These are phyloP conservation scores for Solanum raphanifolium DNA, from an alignment of 257 asterid species.

Conservation along the genomic window DNA sequence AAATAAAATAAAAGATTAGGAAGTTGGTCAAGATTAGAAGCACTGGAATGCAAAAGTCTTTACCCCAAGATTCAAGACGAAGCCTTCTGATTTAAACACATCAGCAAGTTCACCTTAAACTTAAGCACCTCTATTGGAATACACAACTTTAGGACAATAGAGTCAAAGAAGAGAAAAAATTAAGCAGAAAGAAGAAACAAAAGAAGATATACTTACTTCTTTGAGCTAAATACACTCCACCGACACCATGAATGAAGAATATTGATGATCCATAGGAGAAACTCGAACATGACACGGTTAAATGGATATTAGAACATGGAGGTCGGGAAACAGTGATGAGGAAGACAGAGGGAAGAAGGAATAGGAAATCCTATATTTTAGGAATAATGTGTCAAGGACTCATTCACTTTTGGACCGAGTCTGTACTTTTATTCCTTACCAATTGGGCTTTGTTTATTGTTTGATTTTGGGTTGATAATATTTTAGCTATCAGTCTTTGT, in stretches of 20 bases:
- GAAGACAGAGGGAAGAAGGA: not conserved
- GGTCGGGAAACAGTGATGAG: not conserved
- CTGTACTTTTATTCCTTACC: not conserved
- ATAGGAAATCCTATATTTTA: no score
- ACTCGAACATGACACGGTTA: not conserved
- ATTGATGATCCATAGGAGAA: not conserved
- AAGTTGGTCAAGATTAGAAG: not conserved
- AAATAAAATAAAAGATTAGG: not conserved
- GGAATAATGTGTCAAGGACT: no score
- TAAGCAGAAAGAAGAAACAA: not conserved
- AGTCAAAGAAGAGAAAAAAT: not conserved
- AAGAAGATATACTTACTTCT: not conserved
- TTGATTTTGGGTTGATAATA: no score
- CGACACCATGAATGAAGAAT: not conserved
- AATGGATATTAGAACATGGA: not conserved
- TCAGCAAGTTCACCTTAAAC: not conserved
- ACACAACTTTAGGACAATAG: not conserved
- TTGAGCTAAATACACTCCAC: not conserved
- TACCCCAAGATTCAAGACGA: not conserved
- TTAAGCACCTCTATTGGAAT: not conserved
- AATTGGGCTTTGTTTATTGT: not conserved
- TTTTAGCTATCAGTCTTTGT: no score
- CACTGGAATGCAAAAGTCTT: not conserved
- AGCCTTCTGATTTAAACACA: not conserved
- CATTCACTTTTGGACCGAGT: not conserved